A percentile compares a stretch with the other conserved stretches of the same genome.
Conservation (phyloP, 345 rosid genomes). For the Melaleuca quinquenervia region DNA sequence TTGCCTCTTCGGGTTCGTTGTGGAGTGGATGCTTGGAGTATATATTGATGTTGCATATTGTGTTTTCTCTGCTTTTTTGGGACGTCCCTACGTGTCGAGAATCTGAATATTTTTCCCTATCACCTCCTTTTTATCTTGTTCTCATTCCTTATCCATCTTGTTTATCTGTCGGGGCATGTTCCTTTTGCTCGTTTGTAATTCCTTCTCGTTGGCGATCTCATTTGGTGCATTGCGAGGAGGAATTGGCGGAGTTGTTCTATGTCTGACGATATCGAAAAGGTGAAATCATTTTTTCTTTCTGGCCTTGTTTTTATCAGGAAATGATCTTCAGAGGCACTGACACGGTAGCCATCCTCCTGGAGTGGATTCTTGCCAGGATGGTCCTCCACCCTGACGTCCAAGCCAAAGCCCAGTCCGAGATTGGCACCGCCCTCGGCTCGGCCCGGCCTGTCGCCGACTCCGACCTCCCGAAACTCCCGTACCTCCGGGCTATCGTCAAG, state of each 20-base stretch:
- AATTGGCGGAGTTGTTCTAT: background rate
- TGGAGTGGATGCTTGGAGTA: background rate
- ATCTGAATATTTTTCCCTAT: slow-evolving; percentile 6
- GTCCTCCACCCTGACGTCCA: slow-evolving; percentile 45
- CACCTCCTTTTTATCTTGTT: background rate
- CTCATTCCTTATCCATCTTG: background rate
- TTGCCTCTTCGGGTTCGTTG: background rate
- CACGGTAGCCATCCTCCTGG: slow-evolving; percentile 47
- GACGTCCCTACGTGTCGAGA: slow-evolving; percentile 3
- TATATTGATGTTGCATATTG: background rate
- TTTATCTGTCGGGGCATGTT: background rate
- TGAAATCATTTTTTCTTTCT: background rate
- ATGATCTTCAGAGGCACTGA: slow-evolving; percentile 64
- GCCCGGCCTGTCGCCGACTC: slow-evolving; percentile 28
- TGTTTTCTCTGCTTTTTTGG: background rate
- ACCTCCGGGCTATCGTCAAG: slow-evolving; percentile 54
- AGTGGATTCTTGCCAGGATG: slow-evolving; percentile 62
- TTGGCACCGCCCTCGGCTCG: slow-evolving; percentile 23
- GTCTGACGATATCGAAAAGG: too few species aligned
- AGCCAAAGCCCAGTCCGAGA: slow-evolving; percentile 53
- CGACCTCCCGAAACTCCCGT: slow-evolving; percentile 47
- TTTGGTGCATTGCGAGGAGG: background rate
- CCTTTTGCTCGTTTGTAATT: background rate
- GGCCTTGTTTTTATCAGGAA: slow-evolving; percentile 19
- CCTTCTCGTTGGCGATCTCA: background rate